Percentiles rank a stretch among this genome's conserved stretches.
Conservation (phyloP, 2,329 filamentous ascomycete genomes). For the Beauveria sp. region DNA sequence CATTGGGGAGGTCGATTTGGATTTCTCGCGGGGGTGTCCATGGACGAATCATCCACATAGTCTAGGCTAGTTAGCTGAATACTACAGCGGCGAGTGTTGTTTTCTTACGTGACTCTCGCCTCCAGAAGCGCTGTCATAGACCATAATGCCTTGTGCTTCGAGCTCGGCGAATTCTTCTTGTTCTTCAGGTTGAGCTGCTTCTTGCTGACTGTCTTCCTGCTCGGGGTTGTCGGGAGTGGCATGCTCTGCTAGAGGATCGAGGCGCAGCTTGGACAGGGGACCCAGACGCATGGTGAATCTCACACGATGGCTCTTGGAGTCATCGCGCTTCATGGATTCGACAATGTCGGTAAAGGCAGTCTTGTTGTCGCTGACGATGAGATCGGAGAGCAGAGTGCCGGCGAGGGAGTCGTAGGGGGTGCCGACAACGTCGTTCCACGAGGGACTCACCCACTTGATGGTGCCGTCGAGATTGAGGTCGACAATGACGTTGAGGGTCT, state of each 20-base stretch:
- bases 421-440: slow-evolving; percentile 89
- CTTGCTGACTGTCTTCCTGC: slow-evolving; percentile 30
- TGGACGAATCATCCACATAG: slow-evolving; percentile 99
- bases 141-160: slow-evolving; percentile 97
- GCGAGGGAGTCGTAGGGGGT: slow-evolving; percentile 65
- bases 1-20: slow-evolving; percentile 83
- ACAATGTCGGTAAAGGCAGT: slow-evolving; percentile 74
- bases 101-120: slow-evolving; percentile 79
- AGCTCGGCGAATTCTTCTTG: slow-evolving; percentile 55
- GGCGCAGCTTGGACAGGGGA: slow-evolving; percentile 56
- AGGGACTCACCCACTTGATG: slow-evolving; percentile 93
- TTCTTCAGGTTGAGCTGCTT: neutral
- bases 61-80: slow-evolving; percentile 43
- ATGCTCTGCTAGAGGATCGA: slow-evolving; percentile 33
- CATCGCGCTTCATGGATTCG: slow-evolving; percentile 84
- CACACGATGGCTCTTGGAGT: slow-evolving; percentile 85
- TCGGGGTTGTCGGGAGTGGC: slow-evolving; percentile 28
- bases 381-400: slow-evolving; percentile 69
- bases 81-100: neutral
- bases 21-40: slow-evolving; percentile 84
- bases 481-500: slow-evolving; percentile 92
- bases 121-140: slow-evolving; percentile 82
- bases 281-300: slow-evolving; percentile 69
- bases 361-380: slow-evolving; percentile 72
- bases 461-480: slow-evolving; percentile 85